Evolutionary conservation across 208 protist genomes (phyloP).

Genomic region (Leishmania tropica): DNA sequence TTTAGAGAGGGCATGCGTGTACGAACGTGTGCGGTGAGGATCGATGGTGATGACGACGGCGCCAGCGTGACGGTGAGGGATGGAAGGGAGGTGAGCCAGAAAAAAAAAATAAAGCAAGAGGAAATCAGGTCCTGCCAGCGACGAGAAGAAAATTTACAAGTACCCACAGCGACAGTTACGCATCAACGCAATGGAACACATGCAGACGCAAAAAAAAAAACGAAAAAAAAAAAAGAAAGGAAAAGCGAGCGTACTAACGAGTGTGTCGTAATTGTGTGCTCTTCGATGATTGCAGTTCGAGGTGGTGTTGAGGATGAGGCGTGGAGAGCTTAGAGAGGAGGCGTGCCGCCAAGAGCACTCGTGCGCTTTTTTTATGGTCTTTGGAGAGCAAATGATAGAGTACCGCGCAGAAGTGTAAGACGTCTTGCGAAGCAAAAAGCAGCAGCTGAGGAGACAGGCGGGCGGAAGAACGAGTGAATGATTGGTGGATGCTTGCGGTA

Average conservation of each 20-base stretch:
- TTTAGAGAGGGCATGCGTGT: background rate
- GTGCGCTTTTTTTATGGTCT: background rate
- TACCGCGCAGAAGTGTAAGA: background rate
- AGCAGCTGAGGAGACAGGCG: background rate
- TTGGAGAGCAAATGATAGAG: background rate
- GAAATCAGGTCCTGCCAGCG: background rate
- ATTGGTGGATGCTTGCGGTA: background rate
- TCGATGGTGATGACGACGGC: no score
- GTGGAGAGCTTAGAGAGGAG: background rate
- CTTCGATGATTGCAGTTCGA: background rate
- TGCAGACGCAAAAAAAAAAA: background rate
- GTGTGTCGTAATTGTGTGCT: background rate
- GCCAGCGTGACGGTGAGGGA: no score
- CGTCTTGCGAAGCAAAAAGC: background rate
- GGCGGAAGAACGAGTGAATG: background rate
- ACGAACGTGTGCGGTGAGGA: background rate
- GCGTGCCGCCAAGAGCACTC: background rate
- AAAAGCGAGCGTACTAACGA: background rate
- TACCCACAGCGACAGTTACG: background rate
- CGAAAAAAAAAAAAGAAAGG: background rate
- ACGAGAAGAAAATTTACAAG: background rate
- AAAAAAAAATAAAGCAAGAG: background rate
- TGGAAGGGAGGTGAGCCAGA: background rate
- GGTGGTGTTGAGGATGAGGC: background rate
- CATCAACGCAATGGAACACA: background rate